Percentiles rank a stretch among this genome's conserved stretches.
Evolutionary conservation across 225 moss, liverwort and hornwort genomes (phyloP).

Genomic region (Anthoceros angustus): DNA sequence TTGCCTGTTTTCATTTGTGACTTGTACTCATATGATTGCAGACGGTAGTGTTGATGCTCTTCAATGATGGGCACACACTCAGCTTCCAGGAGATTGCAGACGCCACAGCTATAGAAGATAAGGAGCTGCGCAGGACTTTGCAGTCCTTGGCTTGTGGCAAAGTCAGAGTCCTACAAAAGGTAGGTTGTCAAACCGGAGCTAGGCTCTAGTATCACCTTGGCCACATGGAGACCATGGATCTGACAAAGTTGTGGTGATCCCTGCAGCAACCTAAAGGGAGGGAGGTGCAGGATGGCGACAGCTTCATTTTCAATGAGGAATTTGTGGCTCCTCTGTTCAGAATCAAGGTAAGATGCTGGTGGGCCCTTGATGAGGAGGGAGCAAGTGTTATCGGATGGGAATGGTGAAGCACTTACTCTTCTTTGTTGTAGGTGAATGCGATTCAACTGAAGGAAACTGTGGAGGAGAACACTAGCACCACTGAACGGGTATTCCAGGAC

Average conservation of each 20-base stretch:
- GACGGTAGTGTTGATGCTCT: constrained; percentile 97
- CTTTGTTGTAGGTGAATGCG: constrained; percentile 52
- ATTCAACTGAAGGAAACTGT: constrained; percentile 97
- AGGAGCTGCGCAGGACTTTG: constrained; percentile 88
- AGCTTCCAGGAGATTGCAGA: constrained; percentile 98
- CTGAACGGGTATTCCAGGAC: constrained; percentile 97
- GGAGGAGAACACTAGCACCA: constrained; percentile 92
- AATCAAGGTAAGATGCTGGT: constrained; percentile 48
- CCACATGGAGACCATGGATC: too few relatives aligned
- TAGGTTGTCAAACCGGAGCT: constrained; percentile 8
- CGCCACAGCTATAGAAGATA: constrained; percentile 87
- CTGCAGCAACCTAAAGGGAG: constrained; percentile 89
- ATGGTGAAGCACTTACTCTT: neutral
- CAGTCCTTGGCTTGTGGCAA: constrained; percentile 96
- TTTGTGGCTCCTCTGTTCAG: constrained; percentile 90
- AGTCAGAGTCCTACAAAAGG: constrained; percentile 91
- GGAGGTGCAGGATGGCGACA: constrained; percentile 87
- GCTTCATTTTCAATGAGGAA: constrained; percentile 82
- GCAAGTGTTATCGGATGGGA: neutral
- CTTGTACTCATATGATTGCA: constrained; percentile 20
- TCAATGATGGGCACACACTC: constrained; percentile 84
- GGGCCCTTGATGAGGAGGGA: neutral
- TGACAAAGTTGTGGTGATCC: too few relatives aligned
- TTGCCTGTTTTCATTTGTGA: neutral
- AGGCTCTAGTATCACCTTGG: neutral